These are phyloP conservation scores for Flaveria floridana DNA, from an alignment of 140 eudicot species.

Conservation along the genomic window DNA sequence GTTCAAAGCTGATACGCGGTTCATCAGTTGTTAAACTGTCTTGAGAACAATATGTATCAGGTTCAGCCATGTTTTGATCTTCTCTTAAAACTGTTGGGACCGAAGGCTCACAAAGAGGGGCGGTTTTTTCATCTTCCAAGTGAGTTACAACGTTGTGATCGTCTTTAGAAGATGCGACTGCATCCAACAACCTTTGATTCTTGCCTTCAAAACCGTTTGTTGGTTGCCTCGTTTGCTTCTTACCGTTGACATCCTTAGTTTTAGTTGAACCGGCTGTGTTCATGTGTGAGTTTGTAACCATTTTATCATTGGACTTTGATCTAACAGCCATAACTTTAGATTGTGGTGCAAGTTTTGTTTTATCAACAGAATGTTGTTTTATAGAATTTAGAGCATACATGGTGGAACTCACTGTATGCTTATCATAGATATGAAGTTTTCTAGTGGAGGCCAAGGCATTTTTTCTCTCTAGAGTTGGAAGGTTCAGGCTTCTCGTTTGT, in stretches of 20 bases:
- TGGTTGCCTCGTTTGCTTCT: constrained; percentile 26
- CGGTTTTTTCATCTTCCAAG: constrained; percentile 2
- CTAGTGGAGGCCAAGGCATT: neutral
- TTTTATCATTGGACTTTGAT: constrained; percentile 15
- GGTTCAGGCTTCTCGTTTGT: neutral
- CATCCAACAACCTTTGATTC: neutral
- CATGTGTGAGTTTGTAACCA: constrained; percentile 5
- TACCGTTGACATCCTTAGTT: constrained; percentile 2
- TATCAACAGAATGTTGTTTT: constrained; percentile 16
- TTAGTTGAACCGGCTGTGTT: constrained; percentile 20
- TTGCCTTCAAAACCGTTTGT: constrained; percentile 13
- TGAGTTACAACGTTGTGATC: constrained; percentile 13
- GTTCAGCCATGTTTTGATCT: constrained; percentile 10
- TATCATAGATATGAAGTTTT: constrained; percentile 22
- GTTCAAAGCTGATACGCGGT: constrained; percentile 6
- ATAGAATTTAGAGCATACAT: constrained; percentile 19
- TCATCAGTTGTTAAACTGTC: constrained; percentile 10
- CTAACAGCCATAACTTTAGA: constrained; percentile 22
- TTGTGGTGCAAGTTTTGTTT: constrained; percentile 16
- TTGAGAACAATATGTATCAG: neutral
- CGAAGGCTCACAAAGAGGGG: neutral
- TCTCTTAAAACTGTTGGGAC: neutral
- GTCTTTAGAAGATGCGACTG: neutral
- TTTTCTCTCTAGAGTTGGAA: constrained; percentile 25
- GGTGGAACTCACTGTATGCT: constrained; percentile 24